A percentile compares a stretch with the other conserved stretches of the same genome.
phyloP scores from a whole-genome alignment of 495 filamentous ascomycete species.

The Rhypophila decipiens region DNA sequence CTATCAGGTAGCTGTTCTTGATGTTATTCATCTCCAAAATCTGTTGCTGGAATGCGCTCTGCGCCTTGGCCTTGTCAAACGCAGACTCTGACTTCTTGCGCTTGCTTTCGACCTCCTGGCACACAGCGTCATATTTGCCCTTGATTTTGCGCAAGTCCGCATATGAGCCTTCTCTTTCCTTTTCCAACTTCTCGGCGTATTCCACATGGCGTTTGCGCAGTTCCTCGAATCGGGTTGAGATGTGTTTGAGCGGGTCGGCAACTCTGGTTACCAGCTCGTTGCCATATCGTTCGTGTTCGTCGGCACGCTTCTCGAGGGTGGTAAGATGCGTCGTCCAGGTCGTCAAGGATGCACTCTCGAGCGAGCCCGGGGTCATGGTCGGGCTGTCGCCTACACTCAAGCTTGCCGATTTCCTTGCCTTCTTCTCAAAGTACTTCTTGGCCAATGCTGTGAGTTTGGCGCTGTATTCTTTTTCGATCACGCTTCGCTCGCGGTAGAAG shows the following conservation, averaged over 20 bases:
- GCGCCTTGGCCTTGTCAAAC: constrained; percentile 85
- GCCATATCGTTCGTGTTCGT: constrained; percentile 80
- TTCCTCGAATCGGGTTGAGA: constrained; percentile 75
- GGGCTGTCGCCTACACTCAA: constrained; percentile 93
- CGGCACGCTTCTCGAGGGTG: constrained; percentile 78
- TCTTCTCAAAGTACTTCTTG: constrained; percentile 95
- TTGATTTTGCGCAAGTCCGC: constrained; percentile 86
- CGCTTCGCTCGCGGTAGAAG: constrained; percentile 92
- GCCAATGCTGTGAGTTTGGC: constrained; percentile 77
- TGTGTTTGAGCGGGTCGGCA: constrained; percentile 74
- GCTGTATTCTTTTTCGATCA: constrained; percentile 94
- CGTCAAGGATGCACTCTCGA: constrained; percentile 92
- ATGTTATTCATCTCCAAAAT: constrained; percentile 89
- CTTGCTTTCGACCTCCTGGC: constrained; percentile 88
- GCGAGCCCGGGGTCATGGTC: constrained; percentile 84
- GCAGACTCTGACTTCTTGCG: constrained; percentile 89
- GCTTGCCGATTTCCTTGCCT: constrained; percentile 78
- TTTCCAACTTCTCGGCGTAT: constrained; percentile 80
- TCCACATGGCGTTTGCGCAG: constrained; percentile 87
- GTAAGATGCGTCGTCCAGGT: constrained; percentile 94
- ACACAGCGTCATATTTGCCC: constrained; percentile 83
- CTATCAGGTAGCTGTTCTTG: constrained; percentile 96
- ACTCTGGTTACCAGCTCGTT: constrained; percentile 68
- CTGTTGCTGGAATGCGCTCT: constrained; percentile 84
- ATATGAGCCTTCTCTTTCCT: constrained; percentile 77